A percentile compares a stretch with the other conserved stretches of the same genome.
These are phyloP conservation scores for Alternaria ethzedia DNA, from an alignment of 2,329 filamentous ascomycete genomes.

Conservation along the genomic window DNA sequence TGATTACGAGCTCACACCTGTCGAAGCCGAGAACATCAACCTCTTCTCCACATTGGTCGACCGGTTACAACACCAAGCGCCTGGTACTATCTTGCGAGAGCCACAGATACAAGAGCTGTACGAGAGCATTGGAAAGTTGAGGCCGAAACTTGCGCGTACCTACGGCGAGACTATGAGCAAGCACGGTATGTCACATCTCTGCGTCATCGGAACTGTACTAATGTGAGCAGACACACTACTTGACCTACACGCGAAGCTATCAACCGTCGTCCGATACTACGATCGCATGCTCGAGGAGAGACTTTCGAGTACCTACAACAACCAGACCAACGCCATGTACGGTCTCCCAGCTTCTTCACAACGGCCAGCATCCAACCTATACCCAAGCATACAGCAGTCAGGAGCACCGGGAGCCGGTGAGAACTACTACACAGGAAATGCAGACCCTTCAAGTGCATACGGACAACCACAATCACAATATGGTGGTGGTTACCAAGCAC, in stretches of 20 bases:
- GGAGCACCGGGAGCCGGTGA: constrained; percentile 63
- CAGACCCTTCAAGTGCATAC: constrained; percentile 57
- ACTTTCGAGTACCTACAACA: constrained; percentile 87
- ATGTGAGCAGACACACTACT: constrained; percentile 77
- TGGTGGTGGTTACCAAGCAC: constrained; percentile 48
- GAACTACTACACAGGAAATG: constrained; percentile 79
- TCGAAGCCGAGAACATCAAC: constrained; percentile 97
- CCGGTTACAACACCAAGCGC: constrained; percentile 90
- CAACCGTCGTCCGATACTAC: constrained; percentile 95
- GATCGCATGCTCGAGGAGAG: constrained; percentile 98
- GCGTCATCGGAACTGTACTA: constrained; percentile 30
- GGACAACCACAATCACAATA: constrained; percentile 60
- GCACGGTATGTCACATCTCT: constrained; percentile 69
- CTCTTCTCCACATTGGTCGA: constrained; percentile 94
- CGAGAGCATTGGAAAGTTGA: constrained; percentile 90
- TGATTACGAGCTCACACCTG: constrained; percentile 90
- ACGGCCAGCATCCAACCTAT: constrained; percentile 65
- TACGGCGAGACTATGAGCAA: constrained; percentile 99
- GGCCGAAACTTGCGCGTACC: constrained; percentile 91
- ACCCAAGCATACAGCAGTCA: constrained; percentile 66
- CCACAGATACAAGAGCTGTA: constrained; percentile 98
- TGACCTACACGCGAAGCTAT: constrained; percentile 92
- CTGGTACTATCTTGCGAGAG: constrained; percentile 93
- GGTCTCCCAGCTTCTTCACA: constrained; percentile 42
- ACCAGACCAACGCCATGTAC: constrained; percentile 66